Base-by-base conservation (phyloP, 164 flowering plant species). In the Nelumbo lutea region DNA sequence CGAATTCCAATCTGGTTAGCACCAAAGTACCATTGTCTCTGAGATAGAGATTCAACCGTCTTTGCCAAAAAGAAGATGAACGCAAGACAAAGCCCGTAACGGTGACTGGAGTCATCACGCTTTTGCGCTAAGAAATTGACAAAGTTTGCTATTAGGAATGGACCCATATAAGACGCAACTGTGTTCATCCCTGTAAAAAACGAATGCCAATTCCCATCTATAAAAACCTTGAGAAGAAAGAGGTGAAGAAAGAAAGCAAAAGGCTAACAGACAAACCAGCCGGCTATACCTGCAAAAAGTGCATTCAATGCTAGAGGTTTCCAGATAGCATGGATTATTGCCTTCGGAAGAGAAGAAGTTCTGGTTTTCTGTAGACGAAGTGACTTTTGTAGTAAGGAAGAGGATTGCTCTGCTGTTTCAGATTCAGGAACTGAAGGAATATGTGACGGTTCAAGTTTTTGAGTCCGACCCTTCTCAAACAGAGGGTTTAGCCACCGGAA, bases 1-100 rank as follows among this genome's bases (percentile, higher is more conserved):
- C 84, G 78, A 55, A 88, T 78, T 2, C 98, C 95, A 43, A 89
- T 81, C 3, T 85, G 78, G 2, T 81, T 84, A 42, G 91, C 91
- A 51, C 98, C 98, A 62, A 90, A 93, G 62, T 87, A 89, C 98
- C 91, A 93, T 68, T 84, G 89, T 61, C 95, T 72, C 62, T 93
- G 96, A 55, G 91, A 81, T 46, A 90, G 74, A 0, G 96, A 90
- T 68, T 90, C 98, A 15, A 87, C 70, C 2, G 85, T 84, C 79
- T 93, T 93, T 7, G 88, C 76, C 2, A 86, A 56, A 73, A 93
- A 88, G 81, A 93, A 83, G 68, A 83, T 51, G 48, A 83, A 68
- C 38, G 93, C 84, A 69, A 93, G 90, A 76, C 79, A 44, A 62
- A 88, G 57, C 0, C 98, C 98, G 64, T 83, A 52, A 4, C 38